These are phyloP conservation scores for Diplodia mutila DNA, from an alignment of 2,329 filamentous ascomycete genomes.

Conservation along the genomic window DNA sequence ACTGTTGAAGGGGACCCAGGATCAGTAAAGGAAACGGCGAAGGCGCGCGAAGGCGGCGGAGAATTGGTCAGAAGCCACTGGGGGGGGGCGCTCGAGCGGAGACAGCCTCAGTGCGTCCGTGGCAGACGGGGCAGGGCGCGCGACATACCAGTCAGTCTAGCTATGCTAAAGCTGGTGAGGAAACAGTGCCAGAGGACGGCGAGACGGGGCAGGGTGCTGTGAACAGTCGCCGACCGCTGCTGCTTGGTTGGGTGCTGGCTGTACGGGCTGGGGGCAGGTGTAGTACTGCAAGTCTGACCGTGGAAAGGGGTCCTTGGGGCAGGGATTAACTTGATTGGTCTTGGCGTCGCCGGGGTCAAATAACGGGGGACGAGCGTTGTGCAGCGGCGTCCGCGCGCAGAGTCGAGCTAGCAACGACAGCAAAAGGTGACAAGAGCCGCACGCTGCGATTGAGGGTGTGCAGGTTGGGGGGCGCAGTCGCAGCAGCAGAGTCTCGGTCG, in stretches of 20 bases:
- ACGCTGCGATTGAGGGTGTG: not conserved
- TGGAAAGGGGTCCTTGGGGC: constrained; percentile 26
- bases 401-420: constrained; percentile 6
- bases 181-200: constrained; percentile 31
- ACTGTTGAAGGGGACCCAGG: constrained; percentile 31
- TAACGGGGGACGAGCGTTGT: constrained; percentile 25
- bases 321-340: constrained; percentile 28
- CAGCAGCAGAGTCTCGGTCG: constrained; percentile 14
- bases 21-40: constrained; percentile 32
- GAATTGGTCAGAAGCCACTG: constrained; percentile 29
- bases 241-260: constrained; percentile 22
- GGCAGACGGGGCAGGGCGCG: constrained; percentile 27
- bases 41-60: constrained; percentile 25
- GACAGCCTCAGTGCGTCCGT: constrained; percentile 23
- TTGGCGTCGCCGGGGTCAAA: constrained; percentile 24
- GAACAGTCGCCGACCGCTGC: constrained; percentile 24
- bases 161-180: constrained; percentile 35
- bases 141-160: constrained; percentile 44
- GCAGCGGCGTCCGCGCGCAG: constrained; percentile 16
- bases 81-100: constrained; percentile 40
- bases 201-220: constrained; percentile 33
- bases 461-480: not conserved
- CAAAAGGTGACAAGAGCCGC: constrained; percentile 13
- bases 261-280: constrained; percentile 25
- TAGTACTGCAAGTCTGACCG: constrained; percentile 25